Percentiles rank a stretch among this genome's conserved stretches.
Conservation (phyloP, 1,284 basidiomycete genomes). For the Cryptococcus neoformans region DNA sequence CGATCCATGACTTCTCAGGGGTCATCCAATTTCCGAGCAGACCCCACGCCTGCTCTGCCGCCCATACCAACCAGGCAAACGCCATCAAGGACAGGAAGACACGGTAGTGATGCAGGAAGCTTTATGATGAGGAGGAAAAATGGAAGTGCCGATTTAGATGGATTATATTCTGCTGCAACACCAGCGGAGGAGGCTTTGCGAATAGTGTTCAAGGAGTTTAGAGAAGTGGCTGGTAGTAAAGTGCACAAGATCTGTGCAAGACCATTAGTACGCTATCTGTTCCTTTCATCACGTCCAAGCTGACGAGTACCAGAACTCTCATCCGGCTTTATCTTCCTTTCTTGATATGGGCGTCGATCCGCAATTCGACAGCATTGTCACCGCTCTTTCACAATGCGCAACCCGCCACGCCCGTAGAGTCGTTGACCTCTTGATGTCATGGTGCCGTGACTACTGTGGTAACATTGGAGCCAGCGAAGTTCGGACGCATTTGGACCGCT, state of each 20-base stretch:
- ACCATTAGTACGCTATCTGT: conserved; percentile 57
- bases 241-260: conserved; percentile 69
- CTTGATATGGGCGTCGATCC: conserved; percentile 70
- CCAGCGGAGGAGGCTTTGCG: conserved; percentile 83
- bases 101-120: conserved; percentile 40
- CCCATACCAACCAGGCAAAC: conserved; percentile 34
- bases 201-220: conserved; percentile 80
- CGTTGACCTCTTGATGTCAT: conserved; percentile 80
- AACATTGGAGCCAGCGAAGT: conserved; percentile 55
- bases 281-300: not conserved
- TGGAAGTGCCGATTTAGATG: conserved; percentile 30
- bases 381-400: conserved; percentile 80
- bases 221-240: conserved; percentile 69
- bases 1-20: conserved; percentile 37
- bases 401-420: conserved; percentile 79
- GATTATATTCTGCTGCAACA: conserved; percentile 50
- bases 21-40: conserved; percentile 37
- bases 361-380: conserved; percentile 74
- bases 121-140: conserved; percentile 23
- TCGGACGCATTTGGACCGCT: conserved; percentile 34
- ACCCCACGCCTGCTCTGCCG: conserved; percentile 39
- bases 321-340: conserved; percentile 61
- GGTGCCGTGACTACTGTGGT: conserved; percentile 75
- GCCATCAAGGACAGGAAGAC: conserved; percentile 30
- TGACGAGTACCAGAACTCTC: conserved; percentile 57